phyloP scores from a whole-genome alignment of 345 rosid genomes.

The Xanthoceras sorbifolium region DNA sequence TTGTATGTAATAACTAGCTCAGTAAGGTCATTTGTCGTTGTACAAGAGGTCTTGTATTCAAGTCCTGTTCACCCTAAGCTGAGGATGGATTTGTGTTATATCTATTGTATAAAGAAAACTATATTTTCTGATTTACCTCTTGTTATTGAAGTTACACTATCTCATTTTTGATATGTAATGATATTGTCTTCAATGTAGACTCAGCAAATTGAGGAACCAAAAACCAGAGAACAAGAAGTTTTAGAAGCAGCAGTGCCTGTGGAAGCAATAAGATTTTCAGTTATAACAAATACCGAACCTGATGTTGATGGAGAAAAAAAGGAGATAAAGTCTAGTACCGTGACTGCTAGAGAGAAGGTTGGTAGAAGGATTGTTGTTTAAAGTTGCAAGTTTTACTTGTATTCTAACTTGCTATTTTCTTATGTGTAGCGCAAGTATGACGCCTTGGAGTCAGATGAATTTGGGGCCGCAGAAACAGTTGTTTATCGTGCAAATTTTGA shows the following conservation, averaged over 20 bases:
- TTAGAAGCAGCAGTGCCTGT: slow-evolving; percentile 67
- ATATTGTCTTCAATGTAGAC: neutral
- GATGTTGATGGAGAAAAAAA: slow-evolving; percentile 35
- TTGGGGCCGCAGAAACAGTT: slow-evolving; percentile 33
- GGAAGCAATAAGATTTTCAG: slow-evolving; percentile 67
- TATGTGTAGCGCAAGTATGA: slow-evolving; percentile 59
- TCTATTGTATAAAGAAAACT: neutral
- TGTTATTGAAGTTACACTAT: neutral
- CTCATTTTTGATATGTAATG: neutral
- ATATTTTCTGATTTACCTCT: neutral
- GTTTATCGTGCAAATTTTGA: slow-evolving; percentile 89
- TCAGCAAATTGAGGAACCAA: slow-evolving; percentile 48
- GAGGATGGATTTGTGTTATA: neutral
- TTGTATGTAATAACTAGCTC: neutral
- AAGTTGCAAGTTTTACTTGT: slow-evolving; percentile 12
- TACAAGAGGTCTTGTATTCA: neutral
- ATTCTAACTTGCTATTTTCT: slow-evolving; percentile 24
- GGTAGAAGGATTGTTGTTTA: slow-evolving; percentile 19
- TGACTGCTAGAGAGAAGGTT: slow-evolving; percentile 68
- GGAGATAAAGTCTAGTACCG: slow-evolving; percentile 21
- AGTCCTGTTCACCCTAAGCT: neutral
- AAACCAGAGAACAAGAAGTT: slow-evolving; percentile 67
- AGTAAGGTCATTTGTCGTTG: neutral
- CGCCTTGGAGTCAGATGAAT: slow-evolving; percentile 41
- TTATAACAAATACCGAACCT: slow-evolving; percentile 32